These are phyloP conservation scores for Lentinula raphanica DNA, from an alignment of 768 basidiomycete genomes.

Conservation along the genomic window DNA sequence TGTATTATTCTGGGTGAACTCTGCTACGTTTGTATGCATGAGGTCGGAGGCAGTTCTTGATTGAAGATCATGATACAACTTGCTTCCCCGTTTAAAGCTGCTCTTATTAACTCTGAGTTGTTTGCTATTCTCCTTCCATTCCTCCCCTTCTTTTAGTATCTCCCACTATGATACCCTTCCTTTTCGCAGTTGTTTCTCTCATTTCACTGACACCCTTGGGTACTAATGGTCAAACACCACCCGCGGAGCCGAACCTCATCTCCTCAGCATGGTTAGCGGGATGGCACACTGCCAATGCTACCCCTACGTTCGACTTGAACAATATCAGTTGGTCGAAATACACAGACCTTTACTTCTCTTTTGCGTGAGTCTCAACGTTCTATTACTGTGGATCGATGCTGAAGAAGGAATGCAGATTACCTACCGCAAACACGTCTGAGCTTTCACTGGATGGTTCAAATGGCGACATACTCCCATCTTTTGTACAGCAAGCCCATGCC, in stretches of 20 bases:
- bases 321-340: constrained; percentile 64
- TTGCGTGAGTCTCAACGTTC: constrained; percentile 47
- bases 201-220: neutral
- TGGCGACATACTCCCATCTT: constrained; percentile 44
- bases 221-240: neutral
- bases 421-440: constrained; percentile 29
- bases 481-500: constrained; percentile 44
- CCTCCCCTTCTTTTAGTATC: neutral
- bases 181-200: neutral
- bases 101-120: no score
- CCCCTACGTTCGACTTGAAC: constrained; percentile 33
- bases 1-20: neutral
- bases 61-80: neutral
- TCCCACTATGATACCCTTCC: neutral
- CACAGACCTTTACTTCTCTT: constrained; percentile 64
- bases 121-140: neutral
- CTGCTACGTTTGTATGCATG: neutral
- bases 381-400: neutral
- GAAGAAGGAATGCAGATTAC: constrained; percentile 24
- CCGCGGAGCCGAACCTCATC: constrained; percentile 18
- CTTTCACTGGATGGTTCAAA: constrained; percentile 42
- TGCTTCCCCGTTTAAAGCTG: neutral
- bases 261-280: constrained; percentile 64
- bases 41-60: neutral
- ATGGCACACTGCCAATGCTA: constrained; percentile 48